These are phyloP conservation scores for Peterozyma toletana DNA, from an alignment of 805 yeast species.

Conservation along the genomic window DNA sequence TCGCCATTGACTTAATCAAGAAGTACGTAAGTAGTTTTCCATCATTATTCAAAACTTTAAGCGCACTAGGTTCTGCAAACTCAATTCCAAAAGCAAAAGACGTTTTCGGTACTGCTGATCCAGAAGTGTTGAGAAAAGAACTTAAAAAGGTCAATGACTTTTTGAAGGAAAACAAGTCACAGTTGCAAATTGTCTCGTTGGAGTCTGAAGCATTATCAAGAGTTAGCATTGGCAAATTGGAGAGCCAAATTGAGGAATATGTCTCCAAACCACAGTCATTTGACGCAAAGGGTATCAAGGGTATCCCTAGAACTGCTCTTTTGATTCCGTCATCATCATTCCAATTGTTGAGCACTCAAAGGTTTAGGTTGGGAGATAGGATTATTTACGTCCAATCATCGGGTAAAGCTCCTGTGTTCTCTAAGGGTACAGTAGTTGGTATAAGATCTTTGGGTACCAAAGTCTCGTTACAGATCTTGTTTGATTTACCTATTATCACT, in stretches of 20 bases:
- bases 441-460: conserved; percentile 50
- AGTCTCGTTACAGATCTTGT: conserved; percentile 66
- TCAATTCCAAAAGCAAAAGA: conserved; percentile 30
- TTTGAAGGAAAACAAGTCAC: conserved; percentile 40
- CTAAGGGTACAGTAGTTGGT: conserved; percentile 86
- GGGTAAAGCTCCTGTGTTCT: conserved; percentile 83
- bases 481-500: conserved; percentile 76
- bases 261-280: conserved; percentile 35
- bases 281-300: conserved; percentile 53
- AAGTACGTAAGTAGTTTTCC: conserved; percentile 62
- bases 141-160: conserved; percentile 26
- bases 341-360: conserved; percentile 65
- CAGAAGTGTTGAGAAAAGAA: conserved; percentile 34
- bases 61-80: conserved; percentile 10
- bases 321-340: conserved; percentile 69
- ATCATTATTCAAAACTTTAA: conserved; percentile 36
- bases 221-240: conserved; percentile 60
- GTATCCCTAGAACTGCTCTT: conserved; percentile 81
- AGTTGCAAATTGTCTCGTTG: conserved; percentile 57
- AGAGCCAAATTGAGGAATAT: conserved; percentile 44
- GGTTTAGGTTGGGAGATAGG: conserved; percentile 83
- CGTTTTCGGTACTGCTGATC: conserved; percentile 29
- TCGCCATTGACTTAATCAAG: conserved; percentile 60
- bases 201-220: conserved; percentile 75
- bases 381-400: conserved; percentile 77